Evolutionary conservation across 805 yeast species (phyloP).

Genomic region (Yamadazyma takamatsuzukensis): DNA sequence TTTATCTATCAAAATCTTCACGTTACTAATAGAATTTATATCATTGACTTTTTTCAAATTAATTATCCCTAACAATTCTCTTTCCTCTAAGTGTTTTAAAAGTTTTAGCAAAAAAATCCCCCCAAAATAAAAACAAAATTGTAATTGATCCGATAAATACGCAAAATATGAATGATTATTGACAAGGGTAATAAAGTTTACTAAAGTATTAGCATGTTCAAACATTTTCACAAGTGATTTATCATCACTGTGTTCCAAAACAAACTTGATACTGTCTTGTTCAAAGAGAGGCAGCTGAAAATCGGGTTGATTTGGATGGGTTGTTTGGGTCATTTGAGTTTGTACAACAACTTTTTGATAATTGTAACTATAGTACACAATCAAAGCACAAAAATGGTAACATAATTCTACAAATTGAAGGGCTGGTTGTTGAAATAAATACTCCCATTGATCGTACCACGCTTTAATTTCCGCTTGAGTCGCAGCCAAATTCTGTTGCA

Average conservation of each 20-base stretch:
- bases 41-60: constrained; percentile 8
- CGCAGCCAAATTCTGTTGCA: constrained; percentile 24
- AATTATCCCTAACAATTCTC: constrained; percentile 4
- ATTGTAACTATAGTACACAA: constrained; percentile 43
- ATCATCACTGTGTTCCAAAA: constrained; percentile 23
- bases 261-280: constrained; percentile 18
- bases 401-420: constrained; percentile 72
- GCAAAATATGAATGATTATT: constrained; percentile 58
- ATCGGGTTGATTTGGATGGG: constrained; percentile 1
- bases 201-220: constrained; percentile 39
- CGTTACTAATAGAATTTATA: constrained; percentile 10
- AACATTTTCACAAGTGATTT: constrained; percentile 31
- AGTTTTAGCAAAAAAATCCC: constrained; percentile 33
- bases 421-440: constrained; percentile 64
- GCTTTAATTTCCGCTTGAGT: constrained; percentile 47
- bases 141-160: constrained; percentile 68
- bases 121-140: constrained; percentile 46
- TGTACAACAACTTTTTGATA: constrained; percentile 17
- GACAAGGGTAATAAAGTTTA: constrained; percentile 38
- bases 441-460: constrained; percentile 72
- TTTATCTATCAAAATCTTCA: constrained; percentile 22
- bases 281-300: too few species aligned
- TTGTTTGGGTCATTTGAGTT: constrained; percentile 5
- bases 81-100: constrained; percentile 9
- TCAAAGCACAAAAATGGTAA: constrained; percentile 57